Evolutionary conservation across 2,329 filamentous ascomycete species (phyloP), one percentile per base, ranked within the genome.

Genomic region (Claviceps sp.): DNA sequence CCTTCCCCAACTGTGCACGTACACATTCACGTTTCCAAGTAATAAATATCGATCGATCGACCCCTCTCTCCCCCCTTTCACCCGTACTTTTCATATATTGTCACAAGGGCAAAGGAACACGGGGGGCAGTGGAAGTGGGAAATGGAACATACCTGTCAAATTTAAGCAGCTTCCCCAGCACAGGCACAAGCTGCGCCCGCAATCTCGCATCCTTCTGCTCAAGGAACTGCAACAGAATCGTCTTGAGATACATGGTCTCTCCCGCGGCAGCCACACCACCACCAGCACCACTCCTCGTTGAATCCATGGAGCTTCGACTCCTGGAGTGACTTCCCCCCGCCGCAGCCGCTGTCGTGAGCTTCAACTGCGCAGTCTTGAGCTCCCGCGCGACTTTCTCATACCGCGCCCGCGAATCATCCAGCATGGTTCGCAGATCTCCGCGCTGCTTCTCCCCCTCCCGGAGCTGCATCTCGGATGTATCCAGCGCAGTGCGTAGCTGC

Each of bases 401-500:
- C 13, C 86, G 79, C 52, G 76, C 73, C 57, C 85, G 84, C 30
- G 82, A 80, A 58, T 96, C 90, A 59, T 95, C 89, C 2, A 94
- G 76, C 36, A 85, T 75, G 43, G 81, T 79, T 46, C 86, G 79
- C 49, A 95, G 70, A 54, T 95, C 89, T 0, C 74, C 71, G 57
- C 84, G 86, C 62, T 95, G 87, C 68, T 82, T 87, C 66, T 96
- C 90, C 5, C 87, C 74, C n/a, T 93, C 86, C 34, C 82, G 78
- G 0, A 87, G 81, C 66, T 95, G 87, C 63, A 79, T 82, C 68
- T 98, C 93, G 38, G 86, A 91, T 47, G 88, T 87, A 59, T 97
- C 90, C 1, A 98, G 74, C 0, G 89, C 83, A 54, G 87, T 78
- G 1, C 87, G 82, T 36, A 98, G 74, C 58, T 87, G 84, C 6